Evolutionary conservation across 768 basidiomycete genomes (phyloP).

Genomic region (Mycena floridula): DNA sequence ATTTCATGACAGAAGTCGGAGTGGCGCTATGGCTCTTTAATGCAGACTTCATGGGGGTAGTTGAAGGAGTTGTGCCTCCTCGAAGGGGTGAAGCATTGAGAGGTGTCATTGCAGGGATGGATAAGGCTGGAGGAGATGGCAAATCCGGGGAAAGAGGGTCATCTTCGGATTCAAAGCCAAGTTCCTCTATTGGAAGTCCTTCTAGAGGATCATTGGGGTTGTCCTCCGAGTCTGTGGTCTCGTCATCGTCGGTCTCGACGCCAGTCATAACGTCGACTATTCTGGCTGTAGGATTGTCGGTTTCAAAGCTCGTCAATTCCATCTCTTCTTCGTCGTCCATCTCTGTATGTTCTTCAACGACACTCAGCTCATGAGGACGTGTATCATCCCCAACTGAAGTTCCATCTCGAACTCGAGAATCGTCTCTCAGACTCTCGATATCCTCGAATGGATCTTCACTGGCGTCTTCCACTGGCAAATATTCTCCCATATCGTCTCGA

Average conservation of each 20-base stretch:
- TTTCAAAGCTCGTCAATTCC: constrained; percentile 65
- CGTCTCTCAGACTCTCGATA: constrained; percentile 79
- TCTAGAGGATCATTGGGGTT: constrained; percentile 30
- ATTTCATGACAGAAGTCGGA: constrained; percentile 50
- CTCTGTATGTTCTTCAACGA: constrained; percentile 42
- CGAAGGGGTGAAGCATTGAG: neutral
- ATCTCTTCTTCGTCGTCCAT: constrained; percentile 63
- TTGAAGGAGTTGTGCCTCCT: neutral
- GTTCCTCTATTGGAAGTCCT: constrained; percentile 19
- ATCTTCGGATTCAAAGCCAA: constrained; percentile 34
- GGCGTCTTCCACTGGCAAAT: constrained; percentile 32
- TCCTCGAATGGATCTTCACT: constrained; percentile 91
- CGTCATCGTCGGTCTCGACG: constrained; percentile 34
- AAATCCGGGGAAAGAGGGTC: constrained; percentile 1
- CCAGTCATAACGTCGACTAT: constrained; percentile 48
- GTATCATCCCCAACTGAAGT: constrained; percentile 12
- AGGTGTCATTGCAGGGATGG: constrained; percentile 1
- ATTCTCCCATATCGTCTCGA: constrained; percentile 17
- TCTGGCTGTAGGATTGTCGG: constrained; percentile 54
- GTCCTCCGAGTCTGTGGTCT: constrained; percentile 49
- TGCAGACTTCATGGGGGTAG: constrained; percentile 29
- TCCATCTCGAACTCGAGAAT: constrained; percentile 33
- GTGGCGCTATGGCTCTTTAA: constrained; percentile 40
- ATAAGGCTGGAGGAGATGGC: neutral
- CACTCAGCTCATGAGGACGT: constrained; percentile 30